Percentiles rank a stretch among this genome's conserved stretches.
phyloP scores from a whole-genome alignment of 352 stramenopile species.

The Globisporangium sylvaticum region DNA sequence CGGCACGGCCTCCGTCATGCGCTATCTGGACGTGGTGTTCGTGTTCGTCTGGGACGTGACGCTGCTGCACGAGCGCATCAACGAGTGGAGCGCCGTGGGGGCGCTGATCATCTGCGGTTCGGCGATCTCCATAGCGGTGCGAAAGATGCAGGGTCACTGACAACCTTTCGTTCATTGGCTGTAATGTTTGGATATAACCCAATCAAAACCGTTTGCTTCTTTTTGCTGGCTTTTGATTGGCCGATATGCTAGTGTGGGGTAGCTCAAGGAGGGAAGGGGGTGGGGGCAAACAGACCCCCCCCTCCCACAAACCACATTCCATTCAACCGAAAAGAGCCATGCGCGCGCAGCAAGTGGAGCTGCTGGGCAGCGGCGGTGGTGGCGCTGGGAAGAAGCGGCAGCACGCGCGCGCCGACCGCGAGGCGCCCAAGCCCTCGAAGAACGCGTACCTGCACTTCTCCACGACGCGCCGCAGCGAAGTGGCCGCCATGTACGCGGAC shows the following conservation, averaged over 20 bases:
- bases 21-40: conserved; percentile 37
- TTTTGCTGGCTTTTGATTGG: neutral
- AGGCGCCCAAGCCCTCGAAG: conserved; percentile 21
- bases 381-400: conserved; percentile 4
- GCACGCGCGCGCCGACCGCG: conserved; percentile 2
- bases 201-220: neutral
- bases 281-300: neutral
- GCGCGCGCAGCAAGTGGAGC: conserved; percentile 4
- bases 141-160: conserved; percentile 11
- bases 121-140: conserved; percentile 29
- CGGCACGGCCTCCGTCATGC: conserved; percentile 38
- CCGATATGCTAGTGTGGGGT: neutral
- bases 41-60: conserved; percentile 38
- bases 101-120: conserved; percentile 30
- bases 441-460: conserved; percentile 58
- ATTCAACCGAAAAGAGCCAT: neutral
- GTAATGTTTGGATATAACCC: neutral
- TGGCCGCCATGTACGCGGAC: conserved; percentile 27
- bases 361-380: neutral
- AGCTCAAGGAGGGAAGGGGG: neutral
- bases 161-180: neutral
- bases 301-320: neutral
- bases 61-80: conserved; percentile 32
- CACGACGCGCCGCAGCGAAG: conserved; percentile 25
- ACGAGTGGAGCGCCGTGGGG: conserved; percentile 30